Evolutionary conservation across 441 rosid species (phyloP), one percentile per base, ranked within the genome.

Genomic region (Gossypium lobatum): DNA sequence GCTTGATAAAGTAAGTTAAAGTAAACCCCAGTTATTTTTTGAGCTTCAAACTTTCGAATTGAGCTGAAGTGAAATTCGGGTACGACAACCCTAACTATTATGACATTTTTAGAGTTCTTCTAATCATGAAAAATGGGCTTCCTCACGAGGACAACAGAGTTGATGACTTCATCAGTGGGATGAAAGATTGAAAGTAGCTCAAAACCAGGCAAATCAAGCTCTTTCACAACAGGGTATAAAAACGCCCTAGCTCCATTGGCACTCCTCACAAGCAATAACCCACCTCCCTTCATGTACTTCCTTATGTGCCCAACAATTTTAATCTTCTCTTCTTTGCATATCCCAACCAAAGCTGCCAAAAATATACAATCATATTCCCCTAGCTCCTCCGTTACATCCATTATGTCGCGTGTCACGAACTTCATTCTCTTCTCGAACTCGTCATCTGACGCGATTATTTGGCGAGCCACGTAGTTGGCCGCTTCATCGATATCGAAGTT

Each of bases 281-380:
- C 79, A 46, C 66, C 84, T 10, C 53, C 48, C 46, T 74, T 79
- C 82, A 82, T 82, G 63, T 82, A 67, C 55, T 76, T 79, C 62
- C 64, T 21, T 52, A 79, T 4, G 54, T 82, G 85, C 39, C 34
- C 75, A 13, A 79, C 23, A 52, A 82, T 75, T 73, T 72, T 77
- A 14, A 64, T 2, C 48, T 76, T 81, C 58, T 73, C 79, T 52
- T 62, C 78, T 59, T 72, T 76, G 46, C 55, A 74, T 82, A 85
- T 74, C 67, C 86, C 85, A 67, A 81, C 86, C 45, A 83, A 71
- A 25, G 88, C 84, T 53, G 86, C 86, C 73, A 81, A 76, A 64
- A 83, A 83, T 4, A 83, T 71, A 58, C 81, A 80, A 21, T 85
- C 84, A 25, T 83, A 77, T 73, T 85, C 84, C 28, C 61, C 75